Conservation (phyloP, 257 asterid genomes). For the Solanum stenotomum region DNA sequence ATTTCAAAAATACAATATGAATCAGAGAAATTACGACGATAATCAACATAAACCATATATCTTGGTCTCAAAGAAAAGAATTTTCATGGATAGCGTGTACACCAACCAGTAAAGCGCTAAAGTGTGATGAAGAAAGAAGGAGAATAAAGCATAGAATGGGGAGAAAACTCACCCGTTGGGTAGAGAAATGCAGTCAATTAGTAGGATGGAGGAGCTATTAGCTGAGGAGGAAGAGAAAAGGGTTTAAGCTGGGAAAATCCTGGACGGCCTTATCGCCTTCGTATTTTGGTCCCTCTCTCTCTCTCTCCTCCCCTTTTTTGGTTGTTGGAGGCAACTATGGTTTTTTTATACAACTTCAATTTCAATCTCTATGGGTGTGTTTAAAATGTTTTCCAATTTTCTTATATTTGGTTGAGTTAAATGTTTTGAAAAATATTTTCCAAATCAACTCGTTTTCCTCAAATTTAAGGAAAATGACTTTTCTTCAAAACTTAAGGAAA, state of each 20-base stretch:
- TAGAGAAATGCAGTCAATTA: neutral
- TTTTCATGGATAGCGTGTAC: neutral
- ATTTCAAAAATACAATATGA: neutral
- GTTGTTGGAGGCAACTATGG: neutral
- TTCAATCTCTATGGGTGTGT: neutral
- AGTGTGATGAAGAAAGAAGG: neutral
- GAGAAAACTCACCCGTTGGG: neutral
- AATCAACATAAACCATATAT: neutral
- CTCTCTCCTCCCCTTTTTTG: neutral
- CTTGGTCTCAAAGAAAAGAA: neutral
- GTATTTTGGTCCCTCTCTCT: neutral
- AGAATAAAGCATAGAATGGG: neutral
- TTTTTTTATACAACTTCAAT: neutral
- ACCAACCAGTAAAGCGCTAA: neutral
- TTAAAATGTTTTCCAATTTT: no score
- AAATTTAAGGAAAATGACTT: no score
- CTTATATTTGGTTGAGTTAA: no score
- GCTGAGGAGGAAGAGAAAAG: neutral
- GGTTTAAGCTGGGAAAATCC: neutral
- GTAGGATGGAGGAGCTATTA: neutral
- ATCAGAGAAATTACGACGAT: neutral
- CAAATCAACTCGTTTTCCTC: no score
- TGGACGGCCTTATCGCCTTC: conserved; percentile 8
- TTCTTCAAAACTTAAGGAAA: no score
- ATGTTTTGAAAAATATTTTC: no score